phyloP scores from a whole-genome alignment of 768 basidiomycete genomes.

The Leccinellum albellum region DNA sequence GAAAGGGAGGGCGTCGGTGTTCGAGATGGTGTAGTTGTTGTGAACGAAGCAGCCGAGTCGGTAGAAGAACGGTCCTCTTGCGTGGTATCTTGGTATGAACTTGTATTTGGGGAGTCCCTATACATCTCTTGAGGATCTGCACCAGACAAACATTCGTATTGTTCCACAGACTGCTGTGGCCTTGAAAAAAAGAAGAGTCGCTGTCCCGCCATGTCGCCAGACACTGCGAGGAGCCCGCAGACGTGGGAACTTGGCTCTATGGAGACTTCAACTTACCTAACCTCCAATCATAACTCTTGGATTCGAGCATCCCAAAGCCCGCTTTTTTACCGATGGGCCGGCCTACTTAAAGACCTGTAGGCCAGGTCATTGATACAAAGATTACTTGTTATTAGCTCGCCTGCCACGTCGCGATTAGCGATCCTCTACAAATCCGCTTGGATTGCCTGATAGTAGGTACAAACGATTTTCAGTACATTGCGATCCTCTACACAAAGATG shows the following conservation, averaged over 20 bases:
- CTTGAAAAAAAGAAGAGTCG: slow-evolving; percentile 11
- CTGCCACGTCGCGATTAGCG: too few species aligned
- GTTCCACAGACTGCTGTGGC: slow-evolving; percentile 25
- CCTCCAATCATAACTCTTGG: neutral
- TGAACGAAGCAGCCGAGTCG: slow-evolving; percentile 28
- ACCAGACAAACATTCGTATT: slow-evolving; percentile 45
- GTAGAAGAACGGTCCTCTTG: slow-evolving; percentile 22
- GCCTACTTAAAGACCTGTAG: too few species aligned
- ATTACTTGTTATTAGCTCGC: too few species aligned
- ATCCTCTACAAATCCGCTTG: too few species aligned
- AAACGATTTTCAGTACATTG: neutral
- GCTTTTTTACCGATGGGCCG: too few species aligned
- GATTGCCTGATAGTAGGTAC: neutral
- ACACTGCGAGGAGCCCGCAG: neutral
- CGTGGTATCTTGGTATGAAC: slow-evolving; percentile 26
- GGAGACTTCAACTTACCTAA: neutral
- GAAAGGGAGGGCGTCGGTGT: slow-evolving; percentile 58
- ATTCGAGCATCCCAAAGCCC: neutral
- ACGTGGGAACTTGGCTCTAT: slow-evolving; percentile 7
- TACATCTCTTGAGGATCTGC: slow-evolving; percentile 41
- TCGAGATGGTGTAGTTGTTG: slow-evolving; percentile 62
- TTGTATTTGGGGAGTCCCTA: slow-evolving; percentile 12
- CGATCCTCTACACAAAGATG: slow-evolving; percentile 44
- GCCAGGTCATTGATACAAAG: too few species aligned
- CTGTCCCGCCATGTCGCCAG: slow-evolving; percentile 16